Base-by-base conservation (phyloP, 1,284 basidiomycete species). In the Papiliotrema fonsecae region DNA sequence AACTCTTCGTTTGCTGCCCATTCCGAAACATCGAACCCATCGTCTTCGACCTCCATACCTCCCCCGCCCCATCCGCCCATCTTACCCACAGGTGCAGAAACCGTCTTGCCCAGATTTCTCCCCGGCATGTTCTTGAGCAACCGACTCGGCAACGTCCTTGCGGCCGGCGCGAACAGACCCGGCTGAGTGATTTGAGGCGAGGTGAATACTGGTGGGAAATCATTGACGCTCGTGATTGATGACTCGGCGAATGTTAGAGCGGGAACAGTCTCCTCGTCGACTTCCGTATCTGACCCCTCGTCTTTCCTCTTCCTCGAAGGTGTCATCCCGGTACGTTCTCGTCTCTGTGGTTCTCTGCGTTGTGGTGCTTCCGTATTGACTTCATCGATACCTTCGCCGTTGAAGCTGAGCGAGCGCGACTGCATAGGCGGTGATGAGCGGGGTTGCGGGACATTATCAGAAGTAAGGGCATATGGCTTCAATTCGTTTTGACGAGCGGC, bases 21-120 rank as follows among this genome's bases (percentile, higher is more conserved):
- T 32, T 67, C 67, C n/a, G 40, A 49, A 2, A 68, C 58, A 45
- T 65, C 60, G 41, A 69, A 71, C n/a, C 69, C 69, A 50, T 69
- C 69, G 38, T 60, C 51, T 27, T 54, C 57, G 35, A 49, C 47
- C 46, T 69, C 65, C 9, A 70, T 52, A n/a, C 65, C 61, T 58
- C 62, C 64, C 26, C 50, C 51, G 14, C 63, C 62, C 49, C 55
- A 59, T 30, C 47, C 49, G 1, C 61, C 55, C 26, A 63, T 43
- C 13, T 47, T 32, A n/a, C 60, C 51, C 1, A 71, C 67, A n/a
- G 69, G 69, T 30, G 65, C 67, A 10, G 58, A 62, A 40, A 65
- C 54, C 4, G 69, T 62, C 55, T 68, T 69, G 21, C 54, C 56
- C 28, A 66, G 50, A 3, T 42, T 53, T 16, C 58, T 51, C 18